A percentile compares a stretch with the other conserved stretches of the same genome.
phyloP scores from a whole-genome alignment of 2,329 filamentous ascomycete species.

The Coleophoma eucalyptorum region DNA sequence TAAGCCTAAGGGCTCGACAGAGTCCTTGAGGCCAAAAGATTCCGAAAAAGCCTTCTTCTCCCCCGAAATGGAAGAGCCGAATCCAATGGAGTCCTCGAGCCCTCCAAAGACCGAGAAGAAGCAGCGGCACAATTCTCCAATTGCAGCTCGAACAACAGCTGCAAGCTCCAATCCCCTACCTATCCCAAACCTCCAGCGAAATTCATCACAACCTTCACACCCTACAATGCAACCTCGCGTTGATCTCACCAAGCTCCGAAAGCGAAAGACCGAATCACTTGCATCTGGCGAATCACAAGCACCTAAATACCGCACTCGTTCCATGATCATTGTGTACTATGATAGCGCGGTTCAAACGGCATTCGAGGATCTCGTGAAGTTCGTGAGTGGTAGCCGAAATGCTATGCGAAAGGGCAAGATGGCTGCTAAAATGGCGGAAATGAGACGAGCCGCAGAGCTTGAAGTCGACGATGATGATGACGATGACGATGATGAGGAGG shows the following conservation, averaged over 20 bases:
- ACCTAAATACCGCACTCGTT: slow-evolving; percentile 59
- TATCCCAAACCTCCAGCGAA: slow-evolving; percentile 11
- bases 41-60: slow-evolving; percentile 13
- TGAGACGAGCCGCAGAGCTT: slow-evolving; percentile 55
- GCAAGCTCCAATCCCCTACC: slow-evolving; percentile 7
- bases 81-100: slow-evolving; percentile 3
- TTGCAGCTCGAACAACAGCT: slow-evolving; percentile 10
- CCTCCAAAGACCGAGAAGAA: not conserved
- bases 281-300: slow-evolving; percentile 22
- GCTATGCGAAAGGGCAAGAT: slow-evolving; percentile 84
- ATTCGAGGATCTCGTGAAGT: slow-evolving; percentile 79
- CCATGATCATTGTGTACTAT: slow-evolving; percentile 86
- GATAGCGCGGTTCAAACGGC: slow-evolving; percentile 81
- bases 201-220: slow-evolving; percentile 16
- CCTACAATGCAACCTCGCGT: slow-evolving; percentile 9
- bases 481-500: slow-evolving; percentile 28
- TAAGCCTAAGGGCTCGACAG: slow-evolving; percentile 28
- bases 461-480: slow-evolving; percentile 49
- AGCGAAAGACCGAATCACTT: slow-evolving; percentile 28
- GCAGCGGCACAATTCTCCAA: slow-evolving; percentile 12
- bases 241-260: slow-evolving; percentile 16
- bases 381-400: slow-evolving; percentile 76
- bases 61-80: slow-evolving; percentile 10
- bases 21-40: slow-evolving; percentile 27
- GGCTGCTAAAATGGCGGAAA: slow-evolving; percentile 69